A percentile compares a stretch with the other conserved stretches of the same genome.
phyloP scores from a whole-genome alignment of 441 rosid species.

The Aleurites moluccanus region DNA sequence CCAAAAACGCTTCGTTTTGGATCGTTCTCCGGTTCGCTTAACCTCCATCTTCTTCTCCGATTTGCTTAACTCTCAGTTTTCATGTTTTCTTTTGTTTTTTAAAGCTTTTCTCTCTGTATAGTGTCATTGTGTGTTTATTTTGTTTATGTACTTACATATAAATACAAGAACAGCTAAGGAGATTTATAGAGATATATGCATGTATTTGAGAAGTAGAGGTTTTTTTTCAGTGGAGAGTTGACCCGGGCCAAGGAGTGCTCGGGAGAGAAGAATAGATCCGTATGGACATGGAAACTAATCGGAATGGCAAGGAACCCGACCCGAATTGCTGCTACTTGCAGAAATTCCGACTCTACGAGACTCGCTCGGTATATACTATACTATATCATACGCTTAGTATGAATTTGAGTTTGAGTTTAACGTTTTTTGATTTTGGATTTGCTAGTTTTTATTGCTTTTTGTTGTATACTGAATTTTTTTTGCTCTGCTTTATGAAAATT shows the following conservation, averaged over 20 bases:
- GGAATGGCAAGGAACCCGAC: constrained; percentile 30
- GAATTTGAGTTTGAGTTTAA: no score
- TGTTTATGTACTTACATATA: neutral
- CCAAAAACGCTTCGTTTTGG: constrained; percentile 21
- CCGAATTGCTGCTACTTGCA: constrained; percentile 36
- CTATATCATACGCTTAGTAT: no score
- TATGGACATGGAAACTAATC: constrained; percentile 44
- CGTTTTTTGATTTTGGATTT: neutral
- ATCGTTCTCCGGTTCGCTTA: constrained; percentile 10
- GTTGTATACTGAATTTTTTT: no score
- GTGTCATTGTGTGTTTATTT: neutral
- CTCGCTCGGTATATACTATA: constrained; percentile 57
- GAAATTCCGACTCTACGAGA: constrained; percentile 74
- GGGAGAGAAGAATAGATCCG: constrained; percentile 24
- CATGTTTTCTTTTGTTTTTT: constrained; percentile 9
- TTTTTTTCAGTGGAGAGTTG: constrained; percentile 13
- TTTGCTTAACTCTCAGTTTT: neutral
- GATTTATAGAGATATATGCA: neutral
- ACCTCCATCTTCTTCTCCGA: neutral
- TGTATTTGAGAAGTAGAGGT: constrained; percentile 16
- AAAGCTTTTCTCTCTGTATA: neutral
- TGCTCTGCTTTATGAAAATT: no score
- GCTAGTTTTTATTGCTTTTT: neutral
- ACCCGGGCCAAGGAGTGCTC: constrained; percentile 19
- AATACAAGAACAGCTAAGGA: neutral